Evolutionary conservation across 208 protist genomes (phyloP), one percentile per base, ranked within the genome.

Genomic region (Acanthamoeba lenticulata): DNA sequence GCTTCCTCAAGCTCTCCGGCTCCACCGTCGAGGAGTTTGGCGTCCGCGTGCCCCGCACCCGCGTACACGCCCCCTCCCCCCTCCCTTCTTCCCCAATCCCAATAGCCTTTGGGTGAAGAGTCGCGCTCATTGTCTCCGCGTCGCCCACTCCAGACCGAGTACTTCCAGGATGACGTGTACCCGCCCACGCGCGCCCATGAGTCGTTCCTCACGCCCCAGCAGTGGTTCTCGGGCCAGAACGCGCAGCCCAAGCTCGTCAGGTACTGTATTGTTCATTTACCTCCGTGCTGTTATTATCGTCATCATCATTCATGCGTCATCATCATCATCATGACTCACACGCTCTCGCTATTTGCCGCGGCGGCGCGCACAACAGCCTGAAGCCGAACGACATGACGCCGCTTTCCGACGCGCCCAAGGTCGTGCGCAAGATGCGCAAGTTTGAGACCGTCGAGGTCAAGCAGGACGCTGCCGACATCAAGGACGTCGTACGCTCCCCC

Each of bases 141-240:
- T 67, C 57, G n/a, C 42, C 13, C 9, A 24, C 32, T 19, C 6
- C 24, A 96, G 83, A 95, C 92, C 47, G 67, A 92, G 47, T 69
- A 94, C 15, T 96, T 96, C 57, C 95, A 96, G 77, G 95, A 96
- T 21, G 95, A 96, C 67, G 79, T 96, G 7, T 96, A 94, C 57
- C 95, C 95, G 38, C 90, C 95, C 45, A 79, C 83, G 2, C 93
- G 92, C 45, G 85, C 86, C 21, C 92, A 83, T n/a, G 94, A 95
- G 40, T 93, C 95, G 40, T 69, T 93, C 0, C 91, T 94, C 7
- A 91, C 93, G 42, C 57, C 77, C 2, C 36, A 29, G 29, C 44
- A 83, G 38, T 96, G 95, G 95, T 95, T 95, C 17, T 74, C 52
- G 0, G 7, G 45, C 13, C 19, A 65, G 34, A 85, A 94, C 19